Conservation (phyloP, 768 basidiomycete genomes). For the Hydnomerulius pinastri region DNA sequence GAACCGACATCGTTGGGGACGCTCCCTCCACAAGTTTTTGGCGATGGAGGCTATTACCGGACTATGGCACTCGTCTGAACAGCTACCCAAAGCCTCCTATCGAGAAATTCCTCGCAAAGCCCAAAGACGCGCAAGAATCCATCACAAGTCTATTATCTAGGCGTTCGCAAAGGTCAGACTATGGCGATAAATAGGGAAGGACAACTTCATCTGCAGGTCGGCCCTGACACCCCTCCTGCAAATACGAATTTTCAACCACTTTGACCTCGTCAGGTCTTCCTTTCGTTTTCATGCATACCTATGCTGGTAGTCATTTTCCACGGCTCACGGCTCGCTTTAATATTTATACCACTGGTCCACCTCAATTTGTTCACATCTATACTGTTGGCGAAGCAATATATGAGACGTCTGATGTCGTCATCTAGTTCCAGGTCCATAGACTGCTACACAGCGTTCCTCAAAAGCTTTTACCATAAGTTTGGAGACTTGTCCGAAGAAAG, state of each 20-base stretch:
- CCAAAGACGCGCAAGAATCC: neutral
- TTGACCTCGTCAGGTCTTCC: too few species aligned
- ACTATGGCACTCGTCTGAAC: neutral
- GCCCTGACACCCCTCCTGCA: too few species aligned
- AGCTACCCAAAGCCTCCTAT: constrained; percentile 6
- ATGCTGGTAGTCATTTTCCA: too few species aligned
- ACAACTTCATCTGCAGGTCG: too few species aligned
- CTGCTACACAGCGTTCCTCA: constrained; percentile 73
- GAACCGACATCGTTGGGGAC: neutral
- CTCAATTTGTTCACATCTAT: neutral
- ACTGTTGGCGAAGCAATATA: neutral
- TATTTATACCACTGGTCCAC: neutral
- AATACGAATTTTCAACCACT: too few species aligned
- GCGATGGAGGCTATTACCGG: constrained; percentile 9
- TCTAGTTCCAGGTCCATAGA: constrained; percentile 58
- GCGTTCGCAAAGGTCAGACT: neutral
- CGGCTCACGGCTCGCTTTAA: neutral
- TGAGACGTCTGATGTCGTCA: constrained; percentile 5
- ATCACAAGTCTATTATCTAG: neutral
- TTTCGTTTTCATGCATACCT: too few species aligned
- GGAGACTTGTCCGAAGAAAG: constrained; percentile 87
- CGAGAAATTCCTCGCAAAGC: neutral
- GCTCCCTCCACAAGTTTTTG: neutral
- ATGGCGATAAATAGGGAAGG: neutral
- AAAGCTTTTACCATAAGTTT: constrained; percentile 92